Conservation (phyloP, 2,329 filamentous ascomycete genomes). For the Fusarium duplospermum region DNA sequence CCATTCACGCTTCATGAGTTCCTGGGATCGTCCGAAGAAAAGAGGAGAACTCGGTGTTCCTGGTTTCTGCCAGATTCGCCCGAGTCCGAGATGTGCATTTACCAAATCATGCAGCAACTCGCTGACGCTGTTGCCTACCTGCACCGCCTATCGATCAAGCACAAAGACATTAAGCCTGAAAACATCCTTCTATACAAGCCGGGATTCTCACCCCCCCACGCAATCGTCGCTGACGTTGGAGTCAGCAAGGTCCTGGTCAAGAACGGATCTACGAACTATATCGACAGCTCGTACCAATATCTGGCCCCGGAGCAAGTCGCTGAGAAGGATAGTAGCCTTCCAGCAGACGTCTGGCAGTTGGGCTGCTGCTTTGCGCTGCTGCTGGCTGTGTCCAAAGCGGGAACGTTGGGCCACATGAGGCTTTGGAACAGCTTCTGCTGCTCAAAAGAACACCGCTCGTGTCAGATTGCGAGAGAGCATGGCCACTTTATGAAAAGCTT, state of each 20-base stretch:
- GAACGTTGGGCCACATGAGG: background rate
- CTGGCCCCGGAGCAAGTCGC: background rate
- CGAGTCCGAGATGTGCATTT: background rate
- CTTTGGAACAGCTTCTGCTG: background rate
- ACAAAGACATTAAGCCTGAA: conserved; percentile 31
- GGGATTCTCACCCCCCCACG: background rate
- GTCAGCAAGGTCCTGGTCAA: background rate
- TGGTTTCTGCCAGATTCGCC: background rate
- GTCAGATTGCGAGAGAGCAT: background rate
- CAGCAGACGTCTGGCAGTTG: background rate
- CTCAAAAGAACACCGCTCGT: background rate
- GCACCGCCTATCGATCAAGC: conserved; percentile 17
- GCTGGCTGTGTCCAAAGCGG: background rate
- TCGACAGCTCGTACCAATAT: background rate
- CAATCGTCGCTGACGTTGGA: background rate
- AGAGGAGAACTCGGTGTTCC: background rate
- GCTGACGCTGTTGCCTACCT: conserved; percentile 13
- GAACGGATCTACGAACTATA: background rate
- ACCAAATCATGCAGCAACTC: conserved; percentile 10
- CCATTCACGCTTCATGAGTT: conserved; percentile 15
- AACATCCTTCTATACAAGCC: conserved; percentile 21
- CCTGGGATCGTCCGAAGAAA: background rate
- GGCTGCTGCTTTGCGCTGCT: background rate
- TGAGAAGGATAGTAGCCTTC: background rate
- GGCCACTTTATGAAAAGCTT: background rate